phyloP scores from a whole-genome alignment of 2,329 filamentous ascomycete species.

The Penicillium brasilianum region DNA sequence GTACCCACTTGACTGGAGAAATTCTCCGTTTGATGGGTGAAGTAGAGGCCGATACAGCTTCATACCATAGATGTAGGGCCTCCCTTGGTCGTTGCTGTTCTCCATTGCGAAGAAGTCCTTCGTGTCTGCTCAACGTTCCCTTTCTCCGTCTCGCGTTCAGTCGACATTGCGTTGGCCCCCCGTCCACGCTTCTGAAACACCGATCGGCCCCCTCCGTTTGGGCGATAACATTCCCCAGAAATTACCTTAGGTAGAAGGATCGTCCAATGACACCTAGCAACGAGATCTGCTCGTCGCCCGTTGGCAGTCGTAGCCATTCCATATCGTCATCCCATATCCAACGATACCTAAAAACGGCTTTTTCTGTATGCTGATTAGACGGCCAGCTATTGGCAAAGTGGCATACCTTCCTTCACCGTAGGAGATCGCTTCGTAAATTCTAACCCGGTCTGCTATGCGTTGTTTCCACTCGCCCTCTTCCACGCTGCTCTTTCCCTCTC shows the following conservation, averaged over 20 bases:
- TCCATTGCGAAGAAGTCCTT: not conserved
- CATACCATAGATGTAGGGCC: not conserved
- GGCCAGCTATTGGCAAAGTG: conserved; percentile 6
- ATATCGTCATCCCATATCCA: conserved; percentile 32
- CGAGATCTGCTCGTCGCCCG: conserved; percentile 21
- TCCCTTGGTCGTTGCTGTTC: not conserved
- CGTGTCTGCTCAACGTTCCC: not conserved
- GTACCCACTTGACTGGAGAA: conserved; percentile 22
- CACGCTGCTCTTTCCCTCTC: not conserved
- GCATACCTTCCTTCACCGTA: conserved; percentile 12
- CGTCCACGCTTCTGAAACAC: conserved; percentile 30
- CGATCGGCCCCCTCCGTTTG: conserved; percentile 29
- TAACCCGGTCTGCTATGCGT: conserved; percentile 18
- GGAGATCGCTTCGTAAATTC: conserved; percentile 13
- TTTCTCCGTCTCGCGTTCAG: not conserved
- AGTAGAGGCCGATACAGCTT: not conserved
- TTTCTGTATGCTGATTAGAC: too few relatives aligned
- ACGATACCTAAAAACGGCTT: conserved; percentile 23
- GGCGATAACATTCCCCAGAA: conserved; percentile 34
- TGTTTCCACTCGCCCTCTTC: conserved; percentile 10
- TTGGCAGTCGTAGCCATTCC: conserved; percentile 27
- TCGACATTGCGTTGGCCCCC: conserved; percentile 10
- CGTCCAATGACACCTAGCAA: conserved; percentile 27
- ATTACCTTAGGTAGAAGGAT: conserved; percentile 20
- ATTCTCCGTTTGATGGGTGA: conserved; percentile 17